Conservation (phyloP, 805 yeast species). For the Dipodascopsis tothii region DNA sequence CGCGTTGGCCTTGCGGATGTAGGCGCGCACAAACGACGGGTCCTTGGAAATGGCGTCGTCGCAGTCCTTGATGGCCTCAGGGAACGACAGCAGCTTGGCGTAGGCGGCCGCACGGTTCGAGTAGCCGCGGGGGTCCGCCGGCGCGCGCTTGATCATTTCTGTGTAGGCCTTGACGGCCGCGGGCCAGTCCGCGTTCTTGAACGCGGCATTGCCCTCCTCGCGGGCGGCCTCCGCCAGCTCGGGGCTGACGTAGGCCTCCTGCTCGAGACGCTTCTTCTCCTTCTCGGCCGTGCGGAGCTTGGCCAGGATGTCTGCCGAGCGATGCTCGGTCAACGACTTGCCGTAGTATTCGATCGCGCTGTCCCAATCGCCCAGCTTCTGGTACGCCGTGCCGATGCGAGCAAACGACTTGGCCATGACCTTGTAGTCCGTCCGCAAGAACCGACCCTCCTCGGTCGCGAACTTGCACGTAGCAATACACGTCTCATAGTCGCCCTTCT, state of each 20-base stretch:
- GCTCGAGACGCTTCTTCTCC: constrained; percentile 70
- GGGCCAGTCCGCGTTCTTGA: constrained; percentile 93
- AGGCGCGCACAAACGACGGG: constrained; percentile 86
- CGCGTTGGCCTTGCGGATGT: constrained; percentile 92
- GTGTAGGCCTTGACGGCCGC: constrained; percentile 88
- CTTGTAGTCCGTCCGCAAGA: constrained; percentile 83
- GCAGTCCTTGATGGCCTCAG: constrained; percentile 91
- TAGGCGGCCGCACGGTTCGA: constrained; percentile 97
- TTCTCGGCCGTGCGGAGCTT: constrained; percentile 85
- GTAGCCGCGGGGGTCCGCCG: constrained; percentile 92
- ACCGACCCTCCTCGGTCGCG: constrained; percentile 88
- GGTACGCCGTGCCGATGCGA: constrained; percentile 76
- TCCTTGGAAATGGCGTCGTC: constrained; percentile 81
- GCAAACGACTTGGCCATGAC: constrained; percentile 87
- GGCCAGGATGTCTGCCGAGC: constrained; percentile 86
- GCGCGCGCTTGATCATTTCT: constrained; percentile 96
- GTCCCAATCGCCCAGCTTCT: constrained; percentile 63
- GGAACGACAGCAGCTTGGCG: constrained; percentile 91
- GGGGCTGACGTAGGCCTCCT: constrained; percentile 73
- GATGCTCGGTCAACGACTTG: constrained; percentile 90
- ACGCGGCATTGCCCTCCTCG: constrained; percentile 79
- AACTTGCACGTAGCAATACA: constrained; percentile 72
- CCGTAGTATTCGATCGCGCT: constrained; percentile 74
- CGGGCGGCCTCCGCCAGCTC: constrained; percentile 94
- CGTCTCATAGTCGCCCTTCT: constrained; percentile 82